Conservation (phyloP, 2,329 filamentous ascomycete species). For the Aspergillus felis region DNA sequence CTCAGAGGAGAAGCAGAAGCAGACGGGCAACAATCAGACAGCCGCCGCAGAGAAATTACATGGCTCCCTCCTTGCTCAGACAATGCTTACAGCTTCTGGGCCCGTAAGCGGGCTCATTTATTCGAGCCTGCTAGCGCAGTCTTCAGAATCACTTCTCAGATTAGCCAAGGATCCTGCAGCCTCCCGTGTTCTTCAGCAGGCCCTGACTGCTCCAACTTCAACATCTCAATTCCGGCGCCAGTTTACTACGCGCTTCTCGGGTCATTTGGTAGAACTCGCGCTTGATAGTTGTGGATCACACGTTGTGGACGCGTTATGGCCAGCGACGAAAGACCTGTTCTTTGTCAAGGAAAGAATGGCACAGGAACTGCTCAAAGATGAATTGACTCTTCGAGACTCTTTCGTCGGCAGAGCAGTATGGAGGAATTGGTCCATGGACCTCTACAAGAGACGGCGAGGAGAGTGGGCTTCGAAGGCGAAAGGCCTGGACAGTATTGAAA, state of each 20-base stretch:
- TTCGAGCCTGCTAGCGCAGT: conserved; percentile 61
- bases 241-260: conserved; percentile 60
- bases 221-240: conserved; percentile 57
- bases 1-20: conserved; percentile 35
- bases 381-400: conserved; percentile 60
- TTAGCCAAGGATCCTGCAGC: conserved; percentile 61
- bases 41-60: conserved; percentile 62
- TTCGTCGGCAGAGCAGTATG: conserved; percentile 64
- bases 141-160: conserved; percentile 53
- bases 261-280: conserved; percentile 57
- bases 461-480: conserved; percentile 64
- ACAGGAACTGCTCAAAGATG: conserved; percentile 57
- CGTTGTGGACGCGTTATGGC: conserved; percentile 64
- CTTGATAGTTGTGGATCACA: conserved; percentile 62
- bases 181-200: conserved; percentile 62
- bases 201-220: conserved; percentile 53
- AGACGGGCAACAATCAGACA: conserved; percentile 12
- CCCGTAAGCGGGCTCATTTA: conserved; percentile 67
- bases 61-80: conserved; percentile 74
- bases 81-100: conserved; percentile 72
- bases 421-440: conserved; percentile 71
- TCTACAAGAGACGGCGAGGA: conserved; percentile 59
- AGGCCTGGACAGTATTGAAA: conserved; percentile 35
- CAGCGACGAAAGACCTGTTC: conserved; percentile 59
- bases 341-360: conserved; percentile 67